These are phyloP conservation scores for Tetrapisispora fleetii DNA, from an alignment of 805 yeast genomes.

Conservation along the genomic window DNA sequence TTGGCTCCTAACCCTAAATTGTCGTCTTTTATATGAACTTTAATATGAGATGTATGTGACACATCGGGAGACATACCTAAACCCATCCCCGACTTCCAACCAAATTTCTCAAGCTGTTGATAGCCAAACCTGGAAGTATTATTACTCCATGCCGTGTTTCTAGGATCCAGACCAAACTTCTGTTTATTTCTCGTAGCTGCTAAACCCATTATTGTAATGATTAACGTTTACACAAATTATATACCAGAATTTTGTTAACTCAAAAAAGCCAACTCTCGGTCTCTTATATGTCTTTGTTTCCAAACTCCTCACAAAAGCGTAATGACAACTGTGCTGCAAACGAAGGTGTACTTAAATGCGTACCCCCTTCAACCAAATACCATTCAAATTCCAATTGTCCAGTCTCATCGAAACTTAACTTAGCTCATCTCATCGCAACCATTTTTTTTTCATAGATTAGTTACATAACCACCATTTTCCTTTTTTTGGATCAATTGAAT, in stretches of 20 bases:
- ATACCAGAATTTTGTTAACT: too few species aligned
- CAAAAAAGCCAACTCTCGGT: too few species aligned
- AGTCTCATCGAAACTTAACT: not conserved
- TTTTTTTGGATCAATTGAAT: too few species aligned
- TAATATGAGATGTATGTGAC: slow-evolving; percentile 66
- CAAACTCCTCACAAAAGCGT: too few species aligned
- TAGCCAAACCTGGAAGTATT: slow-evolving; percentile 80
- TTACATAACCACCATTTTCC: too few species aligned
- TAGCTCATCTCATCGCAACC: slow-evolving; percentile 1
- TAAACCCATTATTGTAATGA: slow-evolving; percentile 48
- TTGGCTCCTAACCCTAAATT: slow-evolving; percentile 86
- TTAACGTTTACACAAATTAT: not conserved
- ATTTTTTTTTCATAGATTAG: too few species aligned
- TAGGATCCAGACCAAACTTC: slow-evolving; percentile 83
- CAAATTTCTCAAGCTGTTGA: slow-evolving; percentile 66
- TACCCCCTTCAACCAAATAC: too few species aligned
- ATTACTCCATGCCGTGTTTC: slow-evolving; percentile 92
- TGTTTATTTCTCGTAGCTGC: slow-evolving; percentile 75
- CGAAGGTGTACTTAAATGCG: too few species aligned
- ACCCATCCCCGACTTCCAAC: slow-evolving; percentile 91
- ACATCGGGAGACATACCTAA: slow-evolving; percentile 48
- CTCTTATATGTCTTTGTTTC: too few species aligned
- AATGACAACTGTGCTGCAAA: too few species aligned
- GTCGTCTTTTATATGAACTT: slow-evolving; percentile 73
- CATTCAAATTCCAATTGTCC: too few species aligned